phyloP scores from a whole-genome alignment of 371 early-diverging fungal genomes.

The Syncephalastrum monosporum region DNA sequence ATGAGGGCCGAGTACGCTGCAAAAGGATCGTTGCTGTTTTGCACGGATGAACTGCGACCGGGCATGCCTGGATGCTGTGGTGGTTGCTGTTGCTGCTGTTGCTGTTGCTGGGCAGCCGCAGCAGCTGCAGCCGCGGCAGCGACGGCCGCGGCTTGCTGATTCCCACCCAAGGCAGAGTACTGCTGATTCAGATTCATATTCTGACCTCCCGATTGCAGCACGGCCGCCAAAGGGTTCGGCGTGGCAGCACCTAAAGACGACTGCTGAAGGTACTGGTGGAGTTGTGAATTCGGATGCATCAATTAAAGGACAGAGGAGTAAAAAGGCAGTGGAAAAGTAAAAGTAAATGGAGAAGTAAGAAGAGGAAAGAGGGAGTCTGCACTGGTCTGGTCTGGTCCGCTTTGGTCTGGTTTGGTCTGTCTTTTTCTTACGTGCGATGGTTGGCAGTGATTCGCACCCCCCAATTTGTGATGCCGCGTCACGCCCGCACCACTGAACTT shows the following conservation, averaged over 20 bases:
- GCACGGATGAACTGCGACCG: neutral
- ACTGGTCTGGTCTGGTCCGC: too few relatives aligned
- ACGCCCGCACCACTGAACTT: too few relatives aligned
- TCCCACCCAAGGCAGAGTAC: conserved; percentile 25
- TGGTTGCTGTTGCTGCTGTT: conserved; percentile 11
- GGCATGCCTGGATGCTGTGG: conserved; percentile 18
- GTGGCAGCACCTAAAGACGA: conserved; percentile 18
- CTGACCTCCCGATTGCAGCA: conserved; percentile 26
- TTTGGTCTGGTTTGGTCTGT: too few relatives aligned
- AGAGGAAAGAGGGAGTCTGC: too few relatives aligned
- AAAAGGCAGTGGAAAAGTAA: too few relatives aligned
- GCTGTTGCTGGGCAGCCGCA: conserved; percentile 8
- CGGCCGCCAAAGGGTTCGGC: conserved; percentile 23
- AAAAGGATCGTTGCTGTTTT: conserved; percentile 12
- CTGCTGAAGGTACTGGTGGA: conserved; percentile 45
- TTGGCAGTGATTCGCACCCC: too few relatives aligned
- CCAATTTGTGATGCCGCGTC: too few relatives aligned
- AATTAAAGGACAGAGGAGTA: neutral
- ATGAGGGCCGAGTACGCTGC: conserved; percentile 10
- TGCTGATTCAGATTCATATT: conserved; percentile 37
- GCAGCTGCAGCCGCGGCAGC: conserved; percentile 18
- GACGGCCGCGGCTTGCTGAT: conserved; percentile 20
- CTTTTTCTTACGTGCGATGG: too few relatives aligned
- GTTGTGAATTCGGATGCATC: conserved; percentile 38
- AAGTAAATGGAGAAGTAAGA: too few relatives aligned